Base-by-base conservation (phyloP, 2,329 filamentous ascomycete genomes). In the Penicillium rolfsii region DNA sequence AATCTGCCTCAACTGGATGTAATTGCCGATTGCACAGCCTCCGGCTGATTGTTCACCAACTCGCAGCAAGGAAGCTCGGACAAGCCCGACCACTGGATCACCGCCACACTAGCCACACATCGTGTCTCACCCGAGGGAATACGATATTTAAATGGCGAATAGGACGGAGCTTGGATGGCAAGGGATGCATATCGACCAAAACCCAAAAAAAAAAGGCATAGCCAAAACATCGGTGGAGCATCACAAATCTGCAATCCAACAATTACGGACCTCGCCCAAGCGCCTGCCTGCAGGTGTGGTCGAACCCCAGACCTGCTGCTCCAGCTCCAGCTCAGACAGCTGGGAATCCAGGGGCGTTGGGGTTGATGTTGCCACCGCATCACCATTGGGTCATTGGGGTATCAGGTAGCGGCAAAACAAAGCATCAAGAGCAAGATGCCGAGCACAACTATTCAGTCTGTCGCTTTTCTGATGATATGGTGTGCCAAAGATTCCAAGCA, bases 161-260 rank as follows among this genome's bases (percentile, higher is more conserved):
- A 16, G 6, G 24, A 28, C 45, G n/a, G 5, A 16, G 45, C 8
- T 36, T 52, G 35, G 3, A 36, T 35, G 22, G 55, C 61, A 63
- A 60, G 55, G 61, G 61, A 58, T 63, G 49, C 60, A 59, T 50
- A 61, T 54, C 54, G 28, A 38, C 33, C 40, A 30, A 57, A 43
- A 36, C 35, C 12, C 35, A 36, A 14, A 33, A 33, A n/a, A n/a
- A n/a, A n/a, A n/a, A n/a, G n/a, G n/a, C 33, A 30, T 46, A 24
- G 24, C 26, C 43, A 46, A 46, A 46, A 26, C 4, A 26, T 40
- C 38, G 26, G 43, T 46, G 43, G 43, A 46, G 22, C 43, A 7
- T 26, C 16, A 12, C 22, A 16, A 46, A 19, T 6, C 38, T 40
- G 16, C 38, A 40, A 41, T 41, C 16, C 40, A 24, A 16, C 38